Base-by-base conservation (phyloP, 495 filamentous ascomycete genomes). In the Delitschia confertaspora region DNA sequence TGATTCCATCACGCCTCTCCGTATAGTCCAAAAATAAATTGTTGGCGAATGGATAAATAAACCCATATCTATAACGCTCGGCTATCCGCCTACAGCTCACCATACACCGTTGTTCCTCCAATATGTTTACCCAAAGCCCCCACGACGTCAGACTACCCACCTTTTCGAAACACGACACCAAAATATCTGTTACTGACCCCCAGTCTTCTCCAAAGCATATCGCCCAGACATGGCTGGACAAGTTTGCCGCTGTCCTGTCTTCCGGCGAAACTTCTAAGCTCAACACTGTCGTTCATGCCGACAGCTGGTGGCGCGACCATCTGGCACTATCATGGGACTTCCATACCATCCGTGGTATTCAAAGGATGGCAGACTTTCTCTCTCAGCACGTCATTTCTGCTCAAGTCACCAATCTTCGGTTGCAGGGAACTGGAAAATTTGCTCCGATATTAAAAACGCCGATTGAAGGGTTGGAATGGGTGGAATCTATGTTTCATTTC, bases 281-380 rank as follows among this genome's bases (percentile, higher is more conserved):
- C 26, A 36, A 4, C 26, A 20, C 3, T 0, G 13, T 56, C 6
- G 25, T 53, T 25, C 38, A 48, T 13, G 21, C 31, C 7, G 48
- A 52, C 24, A 44, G 45, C 31, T 59, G 44, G 39, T 57, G 55
- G 57, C 55, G 58, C 24, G 58, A 60, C 38, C 45, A 49, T 14
- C 42, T 60, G 3, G 40, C 47, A 9, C 38, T 53, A 14, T 37
- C 50, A 2, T 60, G 58, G 58, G 58, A 60, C 33, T 54, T 40
- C 26, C 51, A 40, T 4, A 60, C 58, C 7, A 17, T 58, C 9
- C 47, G 44, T 20, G 51, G 47, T 4, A 6, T 31, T 9, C 23
- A 27, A 6, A 50, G 50, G 18, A 51, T 58, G 27, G 25, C 32
- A 5, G 33, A 38, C 6, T 53, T 53, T 29, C 38, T 60, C 23